Evolutionary conservation across 1,284 basidiomycete genomes (phyloP).

Genomic region (Trametes versicolor): DNA sequence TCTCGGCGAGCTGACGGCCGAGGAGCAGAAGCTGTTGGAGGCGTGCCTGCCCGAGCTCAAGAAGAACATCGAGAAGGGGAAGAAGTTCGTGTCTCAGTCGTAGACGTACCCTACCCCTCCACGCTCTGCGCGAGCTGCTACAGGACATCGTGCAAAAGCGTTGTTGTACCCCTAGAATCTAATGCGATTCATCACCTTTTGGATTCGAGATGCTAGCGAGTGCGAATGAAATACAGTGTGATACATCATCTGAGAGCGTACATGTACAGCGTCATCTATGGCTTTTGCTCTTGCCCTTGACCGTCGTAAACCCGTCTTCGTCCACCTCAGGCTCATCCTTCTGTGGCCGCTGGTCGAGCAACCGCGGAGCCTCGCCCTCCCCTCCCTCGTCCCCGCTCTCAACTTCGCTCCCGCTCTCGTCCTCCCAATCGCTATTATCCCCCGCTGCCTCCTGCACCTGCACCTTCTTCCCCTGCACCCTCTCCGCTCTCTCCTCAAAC

Average conservation of each 20-base stretch:
- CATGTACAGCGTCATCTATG: constrained; percentile 40
- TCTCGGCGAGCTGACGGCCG: constrained; percentile 77
- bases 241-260: constrained; percentile 13
- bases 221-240: constrained; percentile 6
- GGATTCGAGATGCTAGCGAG: constrained; percentile 17
- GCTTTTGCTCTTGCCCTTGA: constrained; percentile 71
- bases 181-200: constrained; percentile 22
- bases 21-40: constrained; percentile 89
- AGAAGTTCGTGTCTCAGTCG: constrained; percentile 69
- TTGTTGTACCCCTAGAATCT: constrained; percentile 36
- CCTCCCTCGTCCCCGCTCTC: constrained; percentile 55
- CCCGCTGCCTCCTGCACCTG: constrained; percentile 55
- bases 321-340: constrained; percentile 78
- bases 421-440: constrained; percentile 53
- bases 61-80: constrained; percentile 98
- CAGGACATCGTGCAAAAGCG: constrained; percentile 32
- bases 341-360: constrained; percentile 51
- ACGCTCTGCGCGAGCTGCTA: constrained; percentile 13
- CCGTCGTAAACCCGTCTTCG: constrained; percentile 88
- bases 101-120: constrained; percentile 23
- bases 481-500: constrained; percentile 72
- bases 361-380: constrained; percentile 60
- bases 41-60: constrained; percentile 92
- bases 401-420: constrained; percentile 54
- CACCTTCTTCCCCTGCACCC: constrained; percentile 65